Evolutionary conservation across 108 stramenopile genomes (phyloP).

Genomic region (Nitzschia sp.): DNA sequence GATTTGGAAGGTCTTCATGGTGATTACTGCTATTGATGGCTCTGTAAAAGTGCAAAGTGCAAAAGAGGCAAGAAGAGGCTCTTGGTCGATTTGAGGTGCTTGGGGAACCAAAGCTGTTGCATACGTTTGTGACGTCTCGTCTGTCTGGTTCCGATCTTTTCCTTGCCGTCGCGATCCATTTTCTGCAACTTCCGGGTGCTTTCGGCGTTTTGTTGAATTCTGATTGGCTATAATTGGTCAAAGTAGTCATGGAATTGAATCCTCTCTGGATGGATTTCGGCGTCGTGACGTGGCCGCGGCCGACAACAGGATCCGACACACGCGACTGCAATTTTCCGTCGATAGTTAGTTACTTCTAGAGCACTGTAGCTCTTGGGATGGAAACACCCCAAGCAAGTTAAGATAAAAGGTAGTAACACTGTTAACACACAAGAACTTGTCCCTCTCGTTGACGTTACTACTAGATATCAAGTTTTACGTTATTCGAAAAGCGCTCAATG

Average conservation of each 20-base stretch:
- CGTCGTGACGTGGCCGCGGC: not conserved
- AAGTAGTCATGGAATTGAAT: constrained; percentile 9
- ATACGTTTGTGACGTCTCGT: constrained; percentile 18
- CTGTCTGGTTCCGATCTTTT: constrained; percentile 24
- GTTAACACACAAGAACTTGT: too few relatives aligned
- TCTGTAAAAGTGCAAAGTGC: not conserved
- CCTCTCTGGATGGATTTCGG: constrained; percentile 3
- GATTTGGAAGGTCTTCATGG: constrained; percentile 88
- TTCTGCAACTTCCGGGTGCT: constrained; percentile 18
- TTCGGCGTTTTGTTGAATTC: not conserved
- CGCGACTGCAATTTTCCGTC: too few relatives aligned
- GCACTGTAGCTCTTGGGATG: too few relatives aligned
- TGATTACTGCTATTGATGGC: constrained; percentile 12
- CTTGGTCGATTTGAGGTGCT: not conserved
- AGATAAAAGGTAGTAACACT: too few relatives aligned
- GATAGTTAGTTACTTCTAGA: too few relatives aligned
- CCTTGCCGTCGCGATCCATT: constrained; percentile 24
- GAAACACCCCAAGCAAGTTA: too few relatives aligned
- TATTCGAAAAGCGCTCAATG: too few relatives aligned
- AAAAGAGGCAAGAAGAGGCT: not conserved
- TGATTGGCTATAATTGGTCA: not conserved
- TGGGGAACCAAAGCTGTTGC: not conserved
- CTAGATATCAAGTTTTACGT: too few relatives aligned
- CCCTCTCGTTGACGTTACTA: too few relatives aligned
- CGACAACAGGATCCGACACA: not conserved